These are phyloP conservation scores for Ormosia emarginata DNA, from an alignment of 306 rosid species.

Conservation along the genomic window DNA sequence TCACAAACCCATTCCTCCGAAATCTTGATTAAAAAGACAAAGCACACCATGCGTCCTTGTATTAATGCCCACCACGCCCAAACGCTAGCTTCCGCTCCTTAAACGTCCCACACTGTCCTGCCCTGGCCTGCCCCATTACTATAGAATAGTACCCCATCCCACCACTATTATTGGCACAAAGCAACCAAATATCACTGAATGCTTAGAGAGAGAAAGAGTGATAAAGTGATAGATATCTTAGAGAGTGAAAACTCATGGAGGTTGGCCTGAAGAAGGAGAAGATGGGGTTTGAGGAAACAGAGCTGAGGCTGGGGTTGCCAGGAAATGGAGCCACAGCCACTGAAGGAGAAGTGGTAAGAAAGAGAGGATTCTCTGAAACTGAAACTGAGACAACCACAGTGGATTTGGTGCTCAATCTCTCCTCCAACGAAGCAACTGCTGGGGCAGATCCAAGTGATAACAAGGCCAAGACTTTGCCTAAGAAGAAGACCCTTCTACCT, in stretches of 20 bases:
- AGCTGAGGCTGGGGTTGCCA: slow-evolving; percentile 73
- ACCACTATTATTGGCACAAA: slow-evolving; percentile 41
- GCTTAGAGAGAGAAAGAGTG: slow-evolving; percentile 37
- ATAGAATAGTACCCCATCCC: slow-evolving; percentile 16
- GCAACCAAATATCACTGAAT: slow-evolving; percentile 35
- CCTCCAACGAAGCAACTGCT: slow-evolving; percentile 35
- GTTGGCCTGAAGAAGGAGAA: slow-evolving; percentile 24
- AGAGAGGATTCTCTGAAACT: slow-evolving; percentile 62
- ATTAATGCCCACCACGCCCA: slow-evolving; percentile 48
- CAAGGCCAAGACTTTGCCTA: slow-evolving; percentile 35
- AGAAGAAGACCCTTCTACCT: slow-evolving; percentile 48
- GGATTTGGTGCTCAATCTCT: slow-evolving; percentile 63
- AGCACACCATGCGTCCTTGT: slow-evolving; percentile 25
- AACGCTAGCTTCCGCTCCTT: slow-evolving; percentile 19
- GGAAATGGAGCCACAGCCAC: slow-evolving; percentile 15
- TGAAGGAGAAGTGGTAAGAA: slow-evolving; percentile 38
- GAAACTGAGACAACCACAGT: slow-evolving; percentile 8
- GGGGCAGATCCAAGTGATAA: slow-evolving; percentile 27
- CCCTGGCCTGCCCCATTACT: slow-evolving; percentile 15
- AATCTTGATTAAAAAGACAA: neutral
- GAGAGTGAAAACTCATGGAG: slow-evolving; percentile 33
- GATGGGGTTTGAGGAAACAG: slow-evolving; percentile 65
- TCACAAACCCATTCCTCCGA: slow-evolving; percentile 22
- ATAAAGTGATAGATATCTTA: slow-evolving; percentile 13
- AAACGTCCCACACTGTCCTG: neutral